Percentiles rank a stretch among this genome's conserved stretches.
Conservation (phyloP, 2,329 filamentous ascomycete species). For the Colletotrichum magnum region DNA sequence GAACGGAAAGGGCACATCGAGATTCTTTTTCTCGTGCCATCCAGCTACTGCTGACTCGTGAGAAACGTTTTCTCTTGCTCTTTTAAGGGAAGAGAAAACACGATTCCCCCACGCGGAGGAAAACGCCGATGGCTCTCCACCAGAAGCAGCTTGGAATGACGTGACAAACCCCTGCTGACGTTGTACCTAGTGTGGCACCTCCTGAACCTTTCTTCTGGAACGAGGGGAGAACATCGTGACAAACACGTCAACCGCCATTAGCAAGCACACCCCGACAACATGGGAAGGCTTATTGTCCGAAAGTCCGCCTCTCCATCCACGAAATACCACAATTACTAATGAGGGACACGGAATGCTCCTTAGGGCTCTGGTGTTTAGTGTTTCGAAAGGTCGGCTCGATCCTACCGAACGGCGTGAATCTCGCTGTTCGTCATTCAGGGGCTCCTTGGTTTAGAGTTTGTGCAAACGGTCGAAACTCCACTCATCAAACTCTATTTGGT, state of each 20-base stretch:
- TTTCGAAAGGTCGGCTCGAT: conserved; percentile 24
- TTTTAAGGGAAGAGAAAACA: neutral
- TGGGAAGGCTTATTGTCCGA: conserved; percentile 1
- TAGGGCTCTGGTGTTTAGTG: neutral
- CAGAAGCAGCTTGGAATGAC: neutral
- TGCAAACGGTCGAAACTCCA: conserved; percentile 4
- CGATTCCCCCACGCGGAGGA: conserved; percentile 3
- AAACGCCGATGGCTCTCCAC: neutral
- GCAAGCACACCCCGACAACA: neutral
- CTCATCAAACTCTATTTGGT: conserved; percentile 29
- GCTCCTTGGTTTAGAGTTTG: neutral
- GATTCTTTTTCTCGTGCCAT: too few relatives aligned
- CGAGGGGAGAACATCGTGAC: neutral
- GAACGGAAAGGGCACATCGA: neutral
- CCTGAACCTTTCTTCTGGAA: conserved; percentile 4
- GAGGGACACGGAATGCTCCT: neutral
- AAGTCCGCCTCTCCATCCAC: neutral
- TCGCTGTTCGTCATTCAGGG: conserved; percentile 9
- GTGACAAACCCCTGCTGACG: neutral
- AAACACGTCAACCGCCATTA: neutral
- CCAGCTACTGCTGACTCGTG: conserved; percentile 6
- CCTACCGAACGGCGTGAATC: conserved; percentile 11
- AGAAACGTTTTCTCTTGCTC: neutral
- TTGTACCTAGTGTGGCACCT: neutral
- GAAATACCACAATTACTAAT: neutral